Evolutionary conservation across 2,329 filamentous ascomycete species (phyloP), one percentile per base, ranked within the genome.

Genomic region (Xylariaceae sp.): DNA sequence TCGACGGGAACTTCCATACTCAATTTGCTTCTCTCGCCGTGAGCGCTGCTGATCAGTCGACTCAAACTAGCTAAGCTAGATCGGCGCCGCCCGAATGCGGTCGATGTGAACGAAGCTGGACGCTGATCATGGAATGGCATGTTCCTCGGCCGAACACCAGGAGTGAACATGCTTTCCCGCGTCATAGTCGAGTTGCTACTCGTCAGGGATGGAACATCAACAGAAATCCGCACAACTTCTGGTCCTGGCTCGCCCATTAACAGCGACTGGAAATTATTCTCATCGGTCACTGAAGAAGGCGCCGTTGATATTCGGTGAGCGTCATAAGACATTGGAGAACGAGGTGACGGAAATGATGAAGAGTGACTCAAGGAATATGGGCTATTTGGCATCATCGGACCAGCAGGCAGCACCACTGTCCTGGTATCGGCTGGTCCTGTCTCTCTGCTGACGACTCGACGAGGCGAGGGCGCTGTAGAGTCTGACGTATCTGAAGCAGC

Each of bases 111-210:
- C 0, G 80, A 84, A 4, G 77, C 74, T 1, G 80, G 81, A 3
- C 80, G 74, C 49, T 81, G 76, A 16, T 79, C 74, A 13, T 70
- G 67, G 24, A 72, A 65, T 3, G 66, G 66, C 32, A 48, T 69
- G 68, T 54, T 62, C 63, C 61, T 64, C 53, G 45, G 62, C 51
- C 45, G 53, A 42, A 57, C 44, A 34, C 43, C 64, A 43, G 39
- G 69, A 55, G 62, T 52, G 34, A 74, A 73, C 28, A 68, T 68
- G 53, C 84, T 86, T 51, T 87, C 81, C 34, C 80, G 76, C 6
- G 83, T 85, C 78, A 84, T 87, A 9, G 84, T 88, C 9, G 87
- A 89, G 51, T 84, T 81, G 57, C 83, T 88, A 56, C 84, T 89
- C 2, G 84, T 87, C 49, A 76, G 64, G 2, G 86, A 89, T 3